Evolutionary conservation across 495 filamentous ascomycete species (phyloP).

Genomic region (Peziza echinospora): DNA sequence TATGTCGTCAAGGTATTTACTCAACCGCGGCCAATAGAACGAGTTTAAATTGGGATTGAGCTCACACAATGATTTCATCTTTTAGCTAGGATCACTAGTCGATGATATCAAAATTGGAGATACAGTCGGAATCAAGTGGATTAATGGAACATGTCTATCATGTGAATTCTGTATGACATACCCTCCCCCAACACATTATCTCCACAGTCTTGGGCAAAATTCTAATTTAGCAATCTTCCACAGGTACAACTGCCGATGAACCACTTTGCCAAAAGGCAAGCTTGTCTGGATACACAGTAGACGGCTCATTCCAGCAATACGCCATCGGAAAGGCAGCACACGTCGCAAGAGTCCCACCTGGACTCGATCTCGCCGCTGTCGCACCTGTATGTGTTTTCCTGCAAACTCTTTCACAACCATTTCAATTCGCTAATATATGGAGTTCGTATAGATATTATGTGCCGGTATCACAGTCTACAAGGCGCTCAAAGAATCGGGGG

Average conservation of each 20-base stretch:
- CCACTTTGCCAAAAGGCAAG: constrained; percentile 50
- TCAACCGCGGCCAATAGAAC: no score
- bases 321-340: constrained; percentile 66
- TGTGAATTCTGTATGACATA: constrained; percentile 61
- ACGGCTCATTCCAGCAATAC: constrained; percentile 88
- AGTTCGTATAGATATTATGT: constrained; percentile 33
- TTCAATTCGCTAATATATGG: no score
- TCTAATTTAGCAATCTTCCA: no score
- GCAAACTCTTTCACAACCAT: neutral
- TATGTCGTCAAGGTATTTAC: neutral
- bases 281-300: constrained; percentile 76
- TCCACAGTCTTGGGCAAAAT: no score
- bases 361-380: constrained; percentile 46
- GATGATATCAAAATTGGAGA: constrained; percentile 57
- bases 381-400: constrained; percentile 34
- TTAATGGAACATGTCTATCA: constrained; percentile 58
- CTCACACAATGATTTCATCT: no score
- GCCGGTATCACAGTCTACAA: constrained; percentile 90
- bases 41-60: no score
- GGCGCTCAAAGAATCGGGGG: constrained; percentile 65
- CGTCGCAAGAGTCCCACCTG: constrained; percentile 56
- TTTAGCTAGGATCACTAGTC: constrained; percentile 40
- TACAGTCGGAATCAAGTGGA: constrained; percentile 72
- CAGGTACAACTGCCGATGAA: constrained; percentile 39
- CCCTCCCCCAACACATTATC: neutral